Evolutionary conservation across 768 basidiomycete genomes (phyloP).

Genomic region (Leucogyrophana mollusca): DNA sequence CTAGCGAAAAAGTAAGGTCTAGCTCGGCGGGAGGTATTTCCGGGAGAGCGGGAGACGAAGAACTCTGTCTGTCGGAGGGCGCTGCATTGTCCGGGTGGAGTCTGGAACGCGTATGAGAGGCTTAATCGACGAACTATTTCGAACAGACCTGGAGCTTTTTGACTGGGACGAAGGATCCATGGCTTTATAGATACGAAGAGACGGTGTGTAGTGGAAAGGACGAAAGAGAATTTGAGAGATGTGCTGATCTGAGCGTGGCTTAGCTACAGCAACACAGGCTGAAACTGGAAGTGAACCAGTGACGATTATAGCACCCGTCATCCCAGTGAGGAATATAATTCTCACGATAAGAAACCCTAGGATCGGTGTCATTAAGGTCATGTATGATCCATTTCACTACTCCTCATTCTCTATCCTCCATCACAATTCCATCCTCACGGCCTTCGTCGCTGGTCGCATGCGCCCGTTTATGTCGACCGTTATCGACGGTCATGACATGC

Average conservation of each 20-base stretch:
- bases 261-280: no score
- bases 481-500: conserved; percentile 18
- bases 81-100: conserved; percentile 16
- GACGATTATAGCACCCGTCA: no score
- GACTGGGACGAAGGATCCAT: conserved; percentile 24
- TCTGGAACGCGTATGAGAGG: conserved; percentile 19
- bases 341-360: conserved; percentile 18
- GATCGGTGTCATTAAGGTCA: conserved; percentile 21
- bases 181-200: conserved; percentile 14
- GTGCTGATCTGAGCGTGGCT: no score
- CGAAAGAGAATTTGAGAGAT: no score
- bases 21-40: conserved; percentile 52
- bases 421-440: background rate
- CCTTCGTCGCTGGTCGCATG: conserved; percentile 11
- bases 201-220: background rate
- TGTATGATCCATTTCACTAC: conserved; percentile 14
- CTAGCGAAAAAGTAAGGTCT: conserved; percentile 41
- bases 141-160: conserved; percentile 21
- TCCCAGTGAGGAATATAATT: background rate
- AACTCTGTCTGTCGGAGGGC: conserved; percentile 15
- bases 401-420: conserved; percentile 5
- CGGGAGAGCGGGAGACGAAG: conserved; percentile 40
- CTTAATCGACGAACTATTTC: conserved; percentile 9
- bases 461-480: conserved; percentile 5
- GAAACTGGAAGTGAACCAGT: background rate